These are phyloP conservation scores for Tolypocladium album DNA, from an alignment of 2,329 filamentous ascomycete genomes.

Conservation along the genomic window DNA sequence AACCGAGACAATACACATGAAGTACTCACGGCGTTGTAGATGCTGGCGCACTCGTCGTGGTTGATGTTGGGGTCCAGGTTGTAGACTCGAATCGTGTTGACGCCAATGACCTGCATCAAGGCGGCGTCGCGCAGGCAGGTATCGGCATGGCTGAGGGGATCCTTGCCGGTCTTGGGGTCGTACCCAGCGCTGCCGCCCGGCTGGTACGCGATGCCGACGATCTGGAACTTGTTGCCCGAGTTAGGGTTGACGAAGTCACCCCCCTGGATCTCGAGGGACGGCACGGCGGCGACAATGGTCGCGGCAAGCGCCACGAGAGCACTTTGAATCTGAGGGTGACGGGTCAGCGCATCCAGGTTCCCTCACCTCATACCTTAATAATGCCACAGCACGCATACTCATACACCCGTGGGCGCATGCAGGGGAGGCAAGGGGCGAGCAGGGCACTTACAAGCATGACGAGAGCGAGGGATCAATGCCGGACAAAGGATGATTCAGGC, in stretches of 20 bases:
- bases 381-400: not conserved
- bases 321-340: conserved; percentile 21
- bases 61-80: conserved; percentile 56
- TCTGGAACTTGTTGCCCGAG: conserved; percentile 51
- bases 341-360: not conserved
- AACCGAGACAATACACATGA: not conserved
- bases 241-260: conserved; percentile 49
- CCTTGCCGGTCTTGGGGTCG: conserved; percentile 39
- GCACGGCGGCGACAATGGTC: conserved; percentile 43
- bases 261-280: conserved; percentile 44
- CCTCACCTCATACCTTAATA: not conserved
- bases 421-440: not conserved
- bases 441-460: conserved; percentile 10
- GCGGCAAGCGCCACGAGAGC: conserved; percentile 43
- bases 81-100: conserved; percentile 62
- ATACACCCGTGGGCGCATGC: not conserved
- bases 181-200: conserved; percentile 55
- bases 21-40: conserved; percentile 47
- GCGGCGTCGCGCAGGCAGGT: conserved; percentile 54
- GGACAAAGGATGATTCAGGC: not conserved
- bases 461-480: not conserved
- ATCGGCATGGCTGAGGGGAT: conserved; percentile 48
- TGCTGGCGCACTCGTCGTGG: conserved; percentile 55
- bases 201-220: conserved; percentile 60
- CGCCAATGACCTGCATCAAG: conserved; percentile 51